A percentile compares a stretch with the other conserved stretches of the same genome.
Conservation (phyloP, 768 basidiomycete genomes). For the Xerocomellus intermedius region DNA sequence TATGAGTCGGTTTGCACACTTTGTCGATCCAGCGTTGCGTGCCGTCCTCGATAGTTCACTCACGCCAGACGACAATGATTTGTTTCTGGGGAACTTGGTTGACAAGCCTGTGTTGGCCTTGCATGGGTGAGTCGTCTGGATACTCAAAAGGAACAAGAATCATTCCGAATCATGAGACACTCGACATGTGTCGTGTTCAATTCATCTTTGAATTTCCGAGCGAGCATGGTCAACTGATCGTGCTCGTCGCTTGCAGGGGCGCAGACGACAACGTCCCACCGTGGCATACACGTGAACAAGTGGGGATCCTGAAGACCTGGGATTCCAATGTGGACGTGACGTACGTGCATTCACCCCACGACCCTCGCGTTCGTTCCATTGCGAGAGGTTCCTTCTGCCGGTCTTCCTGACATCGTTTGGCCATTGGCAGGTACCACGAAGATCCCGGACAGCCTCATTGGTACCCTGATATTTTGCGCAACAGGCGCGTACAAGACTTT, state of each 20-base stretch:
- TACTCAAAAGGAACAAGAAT: neutral
- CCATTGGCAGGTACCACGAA: conserved; percentile 54
- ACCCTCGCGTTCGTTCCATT: neutral
- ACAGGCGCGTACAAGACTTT: conserved; percentile 54
- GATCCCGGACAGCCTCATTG: conserved; percentile 65
- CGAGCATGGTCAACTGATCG: neutral
- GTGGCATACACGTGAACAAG: conserved; percentile 74
- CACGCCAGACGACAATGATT: conserved; percentile 83
- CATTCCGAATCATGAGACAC: neutral
- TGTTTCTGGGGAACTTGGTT: conserved; percentile 77
- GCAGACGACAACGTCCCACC: conserved; percentile 85
- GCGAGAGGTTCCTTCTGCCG: neutral
- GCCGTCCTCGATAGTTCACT: conserved; percentile 73
- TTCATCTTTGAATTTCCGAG: neutral
- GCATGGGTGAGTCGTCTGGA: conserved; percentile 60
- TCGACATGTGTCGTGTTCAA: neutral
- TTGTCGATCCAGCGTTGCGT: conserved; percentile 70
- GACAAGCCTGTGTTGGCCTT: conserved; percentile 70
- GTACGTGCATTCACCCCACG: conserved; percentile 36
- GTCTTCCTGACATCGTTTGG: neutral
- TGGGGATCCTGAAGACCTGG: conserved; percentile 60
- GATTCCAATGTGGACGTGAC: conserved; percentile 48
- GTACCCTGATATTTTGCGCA: conserved; percentile 61
- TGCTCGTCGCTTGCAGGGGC: conserved; percentile 44
- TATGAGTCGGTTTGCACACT: conserved; percentile 73